Evolutionary conservation across 73 alveolate species (phyloP), one percentile per base, ranked within the genome.

Genomic region (Halteria grandinella): DNA sequence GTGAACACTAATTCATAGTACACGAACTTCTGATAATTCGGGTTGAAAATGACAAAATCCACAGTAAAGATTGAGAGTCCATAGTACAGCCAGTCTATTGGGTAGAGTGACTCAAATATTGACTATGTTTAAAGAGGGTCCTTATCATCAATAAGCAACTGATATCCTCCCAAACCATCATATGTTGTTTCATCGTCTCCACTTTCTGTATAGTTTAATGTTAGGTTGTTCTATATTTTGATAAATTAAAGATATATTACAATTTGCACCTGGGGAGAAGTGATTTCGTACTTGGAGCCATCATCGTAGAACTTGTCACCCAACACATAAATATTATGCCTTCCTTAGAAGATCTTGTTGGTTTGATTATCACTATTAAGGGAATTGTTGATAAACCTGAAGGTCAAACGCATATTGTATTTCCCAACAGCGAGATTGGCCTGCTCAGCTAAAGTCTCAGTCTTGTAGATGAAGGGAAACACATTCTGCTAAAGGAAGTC

Each of bases 21-120:
- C 11, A 59, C 64, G 40, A 79, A 25, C 74, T 49, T 79, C 43
- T 66, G 53, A 18, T 34, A 28, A 52, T 85, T 85, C 6, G 72
- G 53, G 39, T 79, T 85, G 43, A 66, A 85, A 34, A 43, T 34
- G 8, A 79, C 70, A 40, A 69, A 66, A 24, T 85, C 94, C 0
- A 63, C 20, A 59, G n/a, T n/a, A n/a, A n/a, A n/a, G n/a, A n/a
- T n/a, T n/a, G n/a, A n/a, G n/a, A n/a, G n/a, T 37, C 85, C 53
- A 55, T 66, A 69, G 25, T 25, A 34, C 76, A 75, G 44, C 83
- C 60, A 49, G 71, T 78, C 63, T n/a, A n/a, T n/a, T n/a, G n/a
- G n/a, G n/a, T n/a, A n/a, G n/a, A n/a, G n/a, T n/a, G n/a, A n/a
- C n/a, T n/a, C n/a, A n/a, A n/a, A n/a, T n/a, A n/a, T n/a, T n/a